Evolutionary conservation across 495 filamentous ascomycete genomes (phyloP).

Genomic region (Oidiodendron maius): DNA sequence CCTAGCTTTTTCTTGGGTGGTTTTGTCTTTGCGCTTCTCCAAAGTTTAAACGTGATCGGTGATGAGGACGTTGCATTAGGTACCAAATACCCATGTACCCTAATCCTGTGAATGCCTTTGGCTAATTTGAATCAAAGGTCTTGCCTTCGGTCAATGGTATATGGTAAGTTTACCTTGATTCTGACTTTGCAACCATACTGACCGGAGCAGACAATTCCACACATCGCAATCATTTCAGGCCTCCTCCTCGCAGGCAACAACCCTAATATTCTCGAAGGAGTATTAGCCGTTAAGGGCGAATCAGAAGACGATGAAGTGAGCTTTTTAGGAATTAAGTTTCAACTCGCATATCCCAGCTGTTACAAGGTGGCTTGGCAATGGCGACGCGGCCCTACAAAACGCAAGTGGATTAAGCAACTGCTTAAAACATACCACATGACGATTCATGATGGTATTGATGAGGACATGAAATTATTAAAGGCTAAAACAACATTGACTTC

Average conservation of each 20-base stretch:
- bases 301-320: background rate
- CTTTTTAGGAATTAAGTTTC: background rate
- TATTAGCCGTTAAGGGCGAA: constrained; percentile 10
- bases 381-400: constrained; percentile 22
- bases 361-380: constrained; percentile 29
- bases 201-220: constrained; percentile 24
- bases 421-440: too few relatives aligned
- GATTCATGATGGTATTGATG: constrained; percentile 6
- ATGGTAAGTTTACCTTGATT: too few relatives aligned
- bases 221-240: constrained; percentile 24
- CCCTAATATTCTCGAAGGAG: constrained; percentile 22
- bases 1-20: constrained; percentile 41
- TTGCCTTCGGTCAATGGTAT: constrained; percentile 12
- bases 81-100: too few relatives aligned
- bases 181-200: too few relatives aligned
- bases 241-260: constrained; percentile 28
- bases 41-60: constrained; percentile 30
- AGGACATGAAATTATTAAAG: constrained; percentile 10
- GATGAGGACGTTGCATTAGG: constrained; percentile 27
- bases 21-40: constrained; percentile 26
- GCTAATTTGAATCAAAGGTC: background rate
- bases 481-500: constrained; percentile 4
- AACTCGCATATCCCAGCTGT: constrained; percentile 11
- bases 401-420: constrained; percentile 4
- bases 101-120: background rate